phyloP scores from a whole-genome alignment of 2,329 filamentous ascomycete species.

The Fusarium nematophilum region DNA sequence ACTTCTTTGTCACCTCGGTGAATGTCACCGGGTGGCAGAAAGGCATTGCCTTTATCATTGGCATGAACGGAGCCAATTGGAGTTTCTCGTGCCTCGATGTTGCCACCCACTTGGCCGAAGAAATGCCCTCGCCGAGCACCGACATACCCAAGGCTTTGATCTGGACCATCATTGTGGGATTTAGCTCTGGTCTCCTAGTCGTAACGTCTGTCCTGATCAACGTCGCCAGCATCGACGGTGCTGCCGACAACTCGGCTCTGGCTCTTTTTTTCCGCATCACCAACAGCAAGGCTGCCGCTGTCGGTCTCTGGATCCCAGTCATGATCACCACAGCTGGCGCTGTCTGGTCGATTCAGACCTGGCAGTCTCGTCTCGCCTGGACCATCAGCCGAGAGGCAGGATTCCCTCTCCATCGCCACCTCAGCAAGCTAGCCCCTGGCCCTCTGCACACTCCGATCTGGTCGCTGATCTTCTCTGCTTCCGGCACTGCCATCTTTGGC shows the following conservation, averaged over 20 bases:
- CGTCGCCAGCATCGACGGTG: conserved; percentile 24
- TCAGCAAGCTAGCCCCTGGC: conserved; percentile 35
- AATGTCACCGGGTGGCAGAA: conserved; percentile 43
- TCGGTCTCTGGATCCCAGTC: conserved; percentile 38
- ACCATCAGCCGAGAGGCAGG: conserved; percentile 43
- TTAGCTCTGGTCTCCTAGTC: conserved; percentile 34
- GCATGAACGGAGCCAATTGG: conserved; percentile 46
- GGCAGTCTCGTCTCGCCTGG: conserved; percentile 46
- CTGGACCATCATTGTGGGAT: conserved; percentile 41
- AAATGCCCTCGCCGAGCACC: conserved; percentile 42
- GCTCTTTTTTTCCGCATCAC: conserved; percentile 40
- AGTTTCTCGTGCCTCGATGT: conserved; percentile 46
- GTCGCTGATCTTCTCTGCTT: conserved; percentile 39
- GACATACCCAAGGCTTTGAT: conserved; percentile 41
- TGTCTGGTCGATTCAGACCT: conserved; percentile 45
- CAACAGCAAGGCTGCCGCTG: conserved; percentile 36
- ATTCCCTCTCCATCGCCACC: conserved; percentile 38
- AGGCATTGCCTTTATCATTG: conserved; percentile 45
- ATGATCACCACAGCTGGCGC: conserved; percentile 38
- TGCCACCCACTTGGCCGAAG: conserved; percentile 44
- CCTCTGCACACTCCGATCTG: conserved; percentile 42
- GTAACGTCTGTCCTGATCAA: conserved; percentile 37
- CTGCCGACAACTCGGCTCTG: conserved; percentile 36
- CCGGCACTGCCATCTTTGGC: conserved; percentile 25
- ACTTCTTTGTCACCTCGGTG: conserved; percentile 37